Base-by-base conservation (phyloP, 129 eudicot genomes). In the Oenanthe sinensis region DNA sequence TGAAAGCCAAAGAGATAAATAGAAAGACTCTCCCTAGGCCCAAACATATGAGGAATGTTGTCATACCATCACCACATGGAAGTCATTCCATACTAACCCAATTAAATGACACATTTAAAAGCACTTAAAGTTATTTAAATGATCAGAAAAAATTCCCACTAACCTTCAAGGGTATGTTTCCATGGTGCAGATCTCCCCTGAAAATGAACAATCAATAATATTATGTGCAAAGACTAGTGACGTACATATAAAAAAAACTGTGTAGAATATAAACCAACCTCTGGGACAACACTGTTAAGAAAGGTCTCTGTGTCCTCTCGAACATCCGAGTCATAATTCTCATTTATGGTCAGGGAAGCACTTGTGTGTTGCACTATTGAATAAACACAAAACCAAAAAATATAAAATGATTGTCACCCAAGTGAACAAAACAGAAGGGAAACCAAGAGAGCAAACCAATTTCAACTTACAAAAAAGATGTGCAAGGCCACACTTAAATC, bases 111-210 rank as follows among this genome's bases (percentile, higher is more conserved):
- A 74, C 71, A 22, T 20, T 11, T n/a, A 24, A 42, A 50, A 58
- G 50, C 46, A 74, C 58, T 46, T 26, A 9, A 30, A 26, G 65
- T 30, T n/a, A 44, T 24, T 24, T 5, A 39, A 33, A 26, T 48
- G 40, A 81, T 79, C 28, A 80, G 30, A 44, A 54, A 55, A 11
- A 71, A 72, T 70, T 17, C 37, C 40, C 37, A 75, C 85, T 78
- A 78, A 89, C 98, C 97, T 92, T 95, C 98, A 36, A 90, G 77
- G 36, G 96, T 91, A 87, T 95, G 99, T 78, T 74, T 92, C 99
- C 99, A 95, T 58, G 99, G 97, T 71, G 99, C 97, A 68, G 99
- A 90, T 48, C 87, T 74, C 77, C 97, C 97, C 96, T 95, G 90
- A 85, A 82, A 33, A 71, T n/a, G 72, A 71, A 81, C 33, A 40